Evolutionary conservation across 148 eudicot genomes (phyloP).

Genomic region (Dysphania ambrosioides): DNA sequence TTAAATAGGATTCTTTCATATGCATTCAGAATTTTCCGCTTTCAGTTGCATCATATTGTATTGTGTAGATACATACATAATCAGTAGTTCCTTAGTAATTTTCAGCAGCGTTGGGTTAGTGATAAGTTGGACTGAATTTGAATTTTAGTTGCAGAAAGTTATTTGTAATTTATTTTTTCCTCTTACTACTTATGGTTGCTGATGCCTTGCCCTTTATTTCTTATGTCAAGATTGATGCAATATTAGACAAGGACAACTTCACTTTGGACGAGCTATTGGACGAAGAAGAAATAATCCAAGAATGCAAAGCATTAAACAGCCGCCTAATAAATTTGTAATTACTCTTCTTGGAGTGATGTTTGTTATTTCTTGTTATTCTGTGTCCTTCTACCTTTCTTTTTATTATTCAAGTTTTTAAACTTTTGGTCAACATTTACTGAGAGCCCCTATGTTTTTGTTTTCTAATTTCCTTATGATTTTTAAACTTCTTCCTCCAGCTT

Average conservation of each 20-base stretch:
- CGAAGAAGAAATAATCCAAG: constrained; percentile 98
- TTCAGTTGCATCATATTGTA: neutral
- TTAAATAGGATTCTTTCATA: neutral
- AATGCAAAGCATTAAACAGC: constrained; percentile 95
- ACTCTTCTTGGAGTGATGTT: neutral
- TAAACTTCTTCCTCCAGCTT: constrained; percentile 42
- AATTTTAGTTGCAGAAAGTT: neutral
- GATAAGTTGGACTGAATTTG: neutral
- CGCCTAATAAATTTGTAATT: constrained; percentile 94
- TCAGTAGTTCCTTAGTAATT: neutral
- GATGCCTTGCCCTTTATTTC: constrained; percentile 1
- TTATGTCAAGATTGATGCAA: constrained; percentile 68
- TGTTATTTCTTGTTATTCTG: constrained; percentile 1
- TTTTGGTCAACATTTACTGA: neutral
- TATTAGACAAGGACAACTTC: constrained; percentile 84
- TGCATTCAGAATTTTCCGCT: neutral
- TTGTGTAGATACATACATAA: neutral
- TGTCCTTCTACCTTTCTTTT: neutral
- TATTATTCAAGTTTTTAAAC: neutral
- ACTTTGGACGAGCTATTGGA: constrained; percentile 92
- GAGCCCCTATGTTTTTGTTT: neutral
- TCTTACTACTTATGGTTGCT: constrained; percentile 1
- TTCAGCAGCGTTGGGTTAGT: neutral
- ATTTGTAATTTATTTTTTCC: neutral
- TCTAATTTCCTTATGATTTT: neutral